These are phyloP conservation scores for Saccharomycopsis olivae DNA, from an alignment of 805 yeast genomes.

Conservation along the genomic window DNA sequence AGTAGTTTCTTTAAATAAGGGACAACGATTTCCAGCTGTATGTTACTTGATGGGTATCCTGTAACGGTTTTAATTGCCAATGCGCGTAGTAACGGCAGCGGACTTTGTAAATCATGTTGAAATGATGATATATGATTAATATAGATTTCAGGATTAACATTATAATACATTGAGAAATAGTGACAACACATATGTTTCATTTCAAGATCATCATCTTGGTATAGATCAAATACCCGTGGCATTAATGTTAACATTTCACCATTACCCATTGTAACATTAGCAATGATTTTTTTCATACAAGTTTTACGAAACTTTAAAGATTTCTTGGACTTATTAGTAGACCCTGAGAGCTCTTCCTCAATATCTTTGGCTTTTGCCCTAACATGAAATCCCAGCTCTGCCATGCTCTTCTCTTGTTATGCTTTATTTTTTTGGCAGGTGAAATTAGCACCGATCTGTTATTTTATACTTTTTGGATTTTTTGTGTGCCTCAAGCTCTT, in stretches of 20 bases:
- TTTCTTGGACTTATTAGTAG: conserved; percentile 1
- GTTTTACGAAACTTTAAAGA: conserved; percentile 29
- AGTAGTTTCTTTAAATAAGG: conserved; percentile 27
- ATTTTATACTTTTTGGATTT: too few relatives aligned
- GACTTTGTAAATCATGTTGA: conserved; percentile 38
- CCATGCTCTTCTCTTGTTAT: too few relatives aligned
- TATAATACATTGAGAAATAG: conserved; percentile 51
- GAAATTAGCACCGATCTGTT: too few relatives aligned
- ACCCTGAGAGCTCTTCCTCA: too few relatives aligned
- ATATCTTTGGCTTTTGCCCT: too few relatives aligned
- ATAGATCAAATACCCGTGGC: conserved; percentile 49
- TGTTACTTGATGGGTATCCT: conserved; percentile 40
- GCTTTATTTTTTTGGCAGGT: too few relatives aligned
- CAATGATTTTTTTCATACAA: conserved; percentile 61
- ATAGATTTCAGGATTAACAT: conserved; percentile 45
- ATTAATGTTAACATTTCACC: conserved; percentile 60
- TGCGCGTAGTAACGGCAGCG: conserved; percentile 31
- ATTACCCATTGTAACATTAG: conserved; percentile 77
- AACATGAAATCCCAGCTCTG: too few relatives aligned
- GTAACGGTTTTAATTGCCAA: conserved; percentile 48
- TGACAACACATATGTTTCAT: conserved; percentile 62
- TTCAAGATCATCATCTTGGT: conserved; percentile 54
- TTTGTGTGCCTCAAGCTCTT: too few relatives aligned
- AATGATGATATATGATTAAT: conserved; percentile 45
- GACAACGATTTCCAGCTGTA: conserved; percentile 29